Evolutionary conservation across 2,329 filamentous ascomycete genomes (phyloP).

Genomic region (Tothia fuscella): DNA sequence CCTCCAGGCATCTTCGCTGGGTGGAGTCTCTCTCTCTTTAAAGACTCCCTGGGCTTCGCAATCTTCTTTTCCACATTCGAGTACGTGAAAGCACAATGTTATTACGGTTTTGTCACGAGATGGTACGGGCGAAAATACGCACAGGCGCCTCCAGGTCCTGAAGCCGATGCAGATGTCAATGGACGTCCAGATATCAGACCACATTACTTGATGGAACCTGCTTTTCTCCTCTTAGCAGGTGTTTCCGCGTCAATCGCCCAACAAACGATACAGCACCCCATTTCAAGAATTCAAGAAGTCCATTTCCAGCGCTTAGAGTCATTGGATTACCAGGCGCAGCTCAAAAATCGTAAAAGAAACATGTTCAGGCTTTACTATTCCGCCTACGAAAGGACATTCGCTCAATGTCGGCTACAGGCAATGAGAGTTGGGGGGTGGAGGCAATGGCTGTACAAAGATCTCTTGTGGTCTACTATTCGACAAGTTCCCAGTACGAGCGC

Average conservation of each 20-base stretch:
- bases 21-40: slow-evolving; percentile 55
- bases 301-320: slow-evolving; percentile 64
- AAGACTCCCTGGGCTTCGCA: slow-evolving; percentile 57
- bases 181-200: slow-evolving; percentile 48
- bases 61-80: slow-evolving; percentile 68
- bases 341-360: slow-evolving; percentile 31
- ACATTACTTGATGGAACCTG: slow-evolving; percentile 63
- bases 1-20: slow-evolving; percentile 61
- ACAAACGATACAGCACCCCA: slow-evolving; percentile 57
- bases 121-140: slow-evolving; percentile 49
- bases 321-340: slow-evolving; percentile 49
- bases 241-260: slow-evolving; percentile 56
- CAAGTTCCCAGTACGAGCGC: slow-evolving; percentile 69
- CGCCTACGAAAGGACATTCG: slow-evolving; percentile 57
- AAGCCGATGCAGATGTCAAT: slow-evolving; percentile 13
- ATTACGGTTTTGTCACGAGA: slow-evolving; percentile 58
- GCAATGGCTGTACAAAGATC: slow-evolving; percentile 58
- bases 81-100: slow-evolving; percentile 60
- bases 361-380: slow-evolving; percentile 56
- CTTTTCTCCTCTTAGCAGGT: slow-evolving; percentile 58
- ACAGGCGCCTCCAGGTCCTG: slow-evolving; percentile 13
- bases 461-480: slow-evolving; percentile 59
- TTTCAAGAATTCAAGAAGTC: slow-evolving; percentile 57
- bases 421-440: slow-evolving; percentile 44
- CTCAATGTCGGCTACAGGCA: slow-evolving; percentile 48